Evolutionary conservation across 495 filamentous ascomycete genomes (phyloP).

Genomic region (Neohortaea acidophila): DNA sequence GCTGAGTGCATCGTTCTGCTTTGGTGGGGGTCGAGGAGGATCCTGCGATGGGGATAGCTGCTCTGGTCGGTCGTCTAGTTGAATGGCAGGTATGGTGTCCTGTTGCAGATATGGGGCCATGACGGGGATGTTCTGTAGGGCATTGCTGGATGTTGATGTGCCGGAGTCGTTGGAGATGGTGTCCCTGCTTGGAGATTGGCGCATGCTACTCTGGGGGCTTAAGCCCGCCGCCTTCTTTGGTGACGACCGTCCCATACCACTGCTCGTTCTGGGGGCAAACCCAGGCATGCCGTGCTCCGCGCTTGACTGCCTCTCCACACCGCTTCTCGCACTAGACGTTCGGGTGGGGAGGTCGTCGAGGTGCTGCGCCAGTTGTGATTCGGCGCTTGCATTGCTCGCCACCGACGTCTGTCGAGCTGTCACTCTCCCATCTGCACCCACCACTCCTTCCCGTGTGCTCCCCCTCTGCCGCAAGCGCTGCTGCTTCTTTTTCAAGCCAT

Average conservation of each 20-base stretch:
- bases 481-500: slow-evolving; percentile 92
- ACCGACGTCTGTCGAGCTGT: slow-evolving; percentile 46
- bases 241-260: slow-evolving; percentile 19
- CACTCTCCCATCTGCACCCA: slow-evolving; percentile 26
- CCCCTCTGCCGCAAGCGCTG: slow-evolving; percentile 70
- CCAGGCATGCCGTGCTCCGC: slow-evolving; percentile 34
- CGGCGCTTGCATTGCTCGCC: slow-evolving; percentile 31
- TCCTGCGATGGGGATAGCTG: slow-evolving; percentile 43
- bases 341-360: slow-evolving; percentile 43
- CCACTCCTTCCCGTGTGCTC: slow-evolving; percentile 32
- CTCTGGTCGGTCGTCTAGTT: slow-evolving; percentile 26
- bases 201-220: slow-evolving; percentile 23
- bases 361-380: slow-evolving; percentile 45
- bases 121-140: slow-evolving; percentile 53
- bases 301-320: slow-evolving; percentile 34
- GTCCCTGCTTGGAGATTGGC: slow-evolving; percentile 33
- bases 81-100: slow-evolving; percentile 33
- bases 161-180: slow-evolving; percentile 20
- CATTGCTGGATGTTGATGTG: slow-evolving; percentile 49
- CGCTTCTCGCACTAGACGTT: slow-evolving; percentile 25
- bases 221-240: slow-evolving; percentile 23
- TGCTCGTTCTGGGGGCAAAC: slow-evolving; percentile 33
- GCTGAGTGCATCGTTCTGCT: slow-evolving; percentile 78
- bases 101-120: slow-evolving; percentile 48
- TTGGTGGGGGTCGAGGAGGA: slow-evolving; percentile 40